Evolutionary conservation across 768 basidiomycete species (phyloP).

Genomic region (Panellus pusillus): DNA sequence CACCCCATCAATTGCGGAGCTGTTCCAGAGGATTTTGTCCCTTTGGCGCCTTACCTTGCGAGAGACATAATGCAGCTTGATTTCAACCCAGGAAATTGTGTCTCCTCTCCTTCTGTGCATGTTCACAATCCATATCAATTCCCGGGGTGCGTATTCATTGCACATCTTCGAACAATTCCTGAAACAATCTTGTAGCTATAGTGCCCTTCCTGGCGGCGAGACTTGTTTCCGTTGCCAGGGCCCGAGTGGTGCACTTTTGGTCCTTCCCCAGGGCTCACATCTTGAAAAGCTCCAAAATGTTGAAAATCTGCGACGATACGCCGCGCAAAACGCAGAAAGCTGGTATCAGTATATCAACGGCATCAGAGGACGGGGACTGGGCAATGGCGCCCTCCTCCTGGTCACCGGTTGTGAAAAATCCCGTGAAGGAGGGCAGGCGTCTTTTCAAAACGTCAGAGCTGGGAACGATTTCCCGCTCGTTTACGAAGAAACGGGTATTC

Average conservation of each 20-base stretch:
- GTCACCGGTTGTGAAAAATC: constrained; percentile 23
- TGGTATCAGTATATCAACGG: constrained; percentile 20
- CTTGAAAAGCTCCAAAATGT: constrained; percentile 10
- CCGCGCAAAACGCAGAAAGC: constrained; percentile 11
- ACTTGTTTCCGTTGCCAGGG: not conserved
- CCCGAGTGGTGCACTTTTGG: constrained; percentile 18
- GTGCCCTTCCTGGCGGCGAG: not conserved
- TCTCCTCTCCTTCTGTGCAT: not conserved
- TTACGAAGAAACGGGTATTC: not conserved
- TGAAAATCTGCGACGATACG: constrained; percentile 6
- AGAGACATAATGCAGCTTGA: not conserved
- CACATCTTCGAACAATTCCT: not conserved
- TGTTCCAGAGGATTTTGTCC: constrained; percentile 28
- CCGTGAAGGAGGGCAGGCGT: constrained; percentile 9
- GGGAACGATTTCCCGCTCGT: not conserved
- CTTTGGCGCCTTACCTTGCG: not conserved
- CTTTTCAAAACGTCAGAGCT: not conserved
- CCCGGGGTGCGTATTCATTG: not conserved
- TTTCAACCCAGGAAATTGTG: not conserved
- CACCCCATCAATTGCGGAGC: constrained; percentile 25
- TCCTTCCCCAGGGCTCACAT: constrained; percentile 17
- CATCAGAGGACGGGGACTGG: not conserved
- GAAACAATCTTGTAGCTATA: too few species aligned
- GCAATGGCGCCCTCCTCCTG: constrained; percentile 17
- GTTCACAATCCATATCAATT: not conserved